Base-by-base conservation (phyloP, 2,329 filamentous ascomycete species). In the Pseudogymnoascus sp. region DNA sequence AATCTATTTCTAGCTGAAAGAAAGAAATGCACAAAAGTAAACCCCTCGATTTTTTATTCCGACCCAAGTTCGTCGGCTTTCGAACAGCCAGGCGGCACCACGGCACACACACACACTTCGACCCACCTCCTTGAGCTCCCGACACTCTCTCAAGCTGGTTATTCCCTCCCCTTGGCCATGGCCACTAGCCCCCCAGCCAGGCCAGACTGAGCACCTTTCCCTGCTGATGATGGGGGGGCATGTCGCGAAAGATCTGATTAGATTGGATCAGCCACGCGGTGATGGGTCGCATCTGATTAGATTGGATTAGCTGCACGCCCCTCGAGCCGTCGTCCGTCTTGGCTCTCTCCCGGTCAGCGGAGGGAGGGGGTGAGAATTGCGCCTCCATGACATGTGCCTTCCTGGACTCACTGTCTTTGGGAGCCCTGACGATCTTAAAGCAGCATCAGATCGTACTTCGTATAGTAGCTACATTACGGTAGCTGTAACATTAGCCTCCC, bases 201-300 rank as follows among this genome's bases (percentile, higher is more conserved):
- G 4, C 14, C 48, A 54, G 25, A 54, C n/a, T 31, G 48, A 28
- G 23, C 23, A 23, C 23, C 13, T 28, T 25, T 51, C 23, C 45
- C 45, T 25, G 45, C 23, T 51, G 21, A 8, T 31, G 23, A 31
- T 11, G 3, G 11, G 43, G 25, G 48, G 48, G 25, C 25, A 31
- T 34, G 7, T 13, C 25, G n/a, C 7, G 28, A 54, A 54, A 54
- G 25, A 54, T 54, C 48, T 34, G 48, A 54, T 54, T 54, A 54
- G 48, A 54, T 54, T 54, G 48, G 48, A 54, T 54, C 48, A 31
- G 25, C 25, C 5, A 19, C 25, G 6, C 4, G 4, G 25, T 2
- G 48, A 54, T 54, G 48, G 25, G 48, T 16, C 48, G 48, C 48
- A 54, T 54, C 48, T 31, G 48, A 54, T 54, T 54, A 54, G 48